These are phyloP conservation scores for Pezicula carpinea DNA, from an alignment of 2,329 filamentous ascomycete genomes.

Conservation along the genomic window DNA sequence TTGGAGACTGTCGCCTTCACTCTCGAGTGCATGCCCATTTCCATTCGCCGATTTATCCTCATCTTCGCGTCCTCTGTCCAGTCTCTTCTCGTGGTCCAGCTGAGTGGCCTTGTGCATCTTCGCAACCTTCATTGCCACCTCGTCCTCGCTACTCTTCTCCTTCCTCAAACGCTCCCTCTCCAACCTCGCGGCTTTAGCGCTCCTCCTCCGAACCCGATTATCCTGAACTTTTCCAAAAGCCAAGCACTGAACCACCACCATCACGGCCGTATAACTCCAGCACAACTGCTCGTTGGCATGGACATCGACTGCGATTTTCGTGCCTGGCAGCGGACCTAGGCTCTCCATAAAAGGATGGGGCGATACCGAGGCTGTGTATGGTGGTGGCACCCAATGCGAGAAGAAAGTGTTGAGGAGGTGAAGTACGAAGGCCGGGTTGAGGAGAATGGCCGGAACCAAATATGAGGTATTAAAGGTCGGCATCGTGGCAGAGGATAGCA, in stretches of 20 bases:
- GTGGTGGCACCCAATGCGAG: constrained; percentile 29
- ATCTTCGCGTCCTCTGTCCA: no score
- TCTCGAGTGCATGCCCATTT: no score
- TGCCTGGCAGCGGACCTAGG: constrained; percentile 24
- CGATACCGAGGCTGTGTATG: constrained; percentile 22
- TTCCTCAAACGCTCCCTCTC: constrained; percentile 13
- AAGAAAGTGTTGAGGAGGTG: constrained; percentile 34
- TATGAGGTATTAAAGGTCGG: constrained; percentile 23
- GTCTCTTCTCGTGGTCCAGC: no score
- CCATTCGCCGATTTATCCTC: no score
- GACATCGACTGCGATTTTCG: constrained; percentile 30
- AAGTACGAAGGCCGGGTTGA: constrained; percentile 35
- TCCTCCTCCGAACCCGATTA: constrained; percentile 19
- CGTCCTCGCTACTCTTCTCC: background rate
- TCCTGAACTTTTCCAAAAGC: constrained; percentile 28
- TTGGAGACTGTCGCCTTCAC: no score
- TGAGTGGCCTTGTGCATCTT: no score
- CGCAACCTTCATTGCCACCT: background rate
- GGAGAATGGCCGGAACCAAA: constrained; percentile 31
- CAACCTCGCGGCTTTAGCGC: constrained; percentile 15
- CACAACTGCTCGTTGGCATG: constrained; percentile 33
- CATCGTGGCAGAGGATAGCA: constrained; percentile 16
- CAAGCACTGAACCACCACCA: constrained; percentile 32
- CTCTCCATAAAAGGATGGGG: constrained; percentile 25
- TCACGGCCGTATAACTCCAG: constrained; percentile 33